phyloP scores from a whole-genome alignment of 768 basidiomycete species.

The Lentinus tigrinus region DNA sequence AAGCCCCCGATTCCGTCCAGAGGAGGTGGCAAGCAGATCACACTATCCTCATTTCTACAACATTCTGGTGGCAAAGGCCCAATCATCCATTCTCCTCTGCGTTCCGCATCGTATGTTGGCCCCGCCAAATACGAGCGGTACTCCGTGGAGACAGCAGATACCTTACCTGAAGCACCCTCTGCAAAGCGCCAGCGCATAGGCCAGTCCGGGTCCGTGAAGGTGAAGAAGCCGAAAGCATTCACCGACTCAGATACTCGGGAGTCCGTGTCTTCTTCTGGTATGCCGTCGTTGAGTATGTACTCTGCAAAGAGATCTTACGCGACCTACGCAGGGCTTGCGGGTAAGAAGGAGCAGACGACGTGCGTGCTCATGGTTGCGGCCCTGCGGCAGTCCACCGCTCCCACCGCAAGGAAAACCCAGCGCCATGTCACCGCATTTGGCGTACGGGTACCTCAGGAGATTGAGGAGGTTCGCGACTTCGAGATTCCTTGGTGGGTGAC shows the following conservation, averaged over 20 bases:
- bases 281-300: background rate
- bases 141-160: slow-evolving; percentile 12
- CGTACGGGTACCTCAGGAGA: slow-evolving; percentile 46
- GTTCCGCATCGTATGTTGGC: slow-evolving; percentile 9
- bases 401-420: slow-evolving; percentile 47
- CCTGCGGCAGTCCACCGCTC: slow-evolving; percentile 43
- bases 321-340: slow-evolving; percentile 13
- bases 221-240: background rate
- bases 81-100: slow-evolving; percentile 2
- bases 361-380: slow-evolving; percentile 51
- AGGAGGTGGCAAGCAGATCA: slow-evolving; percentile 18
- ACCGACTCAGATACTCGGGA: background rate
- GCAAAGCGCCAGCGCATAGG: slow-evolving; percentile 8
- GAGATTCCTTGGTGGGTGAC: slow-evolving; percentile 56
- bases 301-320: background rate
- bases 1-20: slow-evolving; percentile 1
- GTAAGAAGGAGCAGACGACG: slow-evolving; percentile 12
- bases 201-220: background rate
- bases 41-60: slow-evolving; percentile 18
- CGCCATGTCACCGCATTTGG: slow-evolving; percentile 63
- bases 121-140: slow-evolving; percentile 7
- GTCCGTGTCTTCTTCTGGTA: slow-evolving; percentile 13
- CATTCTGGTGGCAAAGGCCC: slow-evolving; percentile 11
- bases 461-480: slow-evolving; percentile 53
- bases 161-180: slow-evolving; percentile 4